phyloP scores from a whole-genome alignment of 805 yeast species.

The Metschnikowia shivogae region DNA sequence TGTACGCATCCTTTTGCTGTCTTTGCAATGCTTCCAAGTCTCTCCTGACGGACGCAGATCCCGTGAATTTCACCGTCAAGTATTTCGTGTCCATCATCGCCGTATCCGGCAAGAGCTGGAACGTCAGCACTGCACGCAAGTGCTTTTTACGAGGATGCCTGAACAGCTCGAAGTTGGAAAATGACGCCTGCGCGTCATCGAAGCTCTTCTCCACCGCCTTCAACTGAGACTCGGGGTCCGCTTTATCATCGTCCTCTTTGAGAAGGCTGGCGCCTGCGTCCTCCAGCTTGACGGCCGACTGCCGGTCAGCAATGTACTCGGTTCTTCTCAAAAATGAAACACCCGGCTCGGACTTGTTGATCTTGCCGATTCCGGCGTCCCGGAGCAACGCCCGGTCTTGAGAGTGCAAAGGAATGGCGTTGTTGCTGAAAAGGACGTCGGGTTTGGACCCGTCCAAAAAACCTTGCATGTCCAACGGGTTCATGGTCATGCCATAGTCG shows the following conservation, averaged over 20 bases:
- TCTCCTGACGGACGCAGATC: conserved; percentile 48
- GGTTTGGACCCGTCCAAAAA: conserved; percentile 61
- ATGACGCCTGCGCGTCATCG: conserved; percentile 50
- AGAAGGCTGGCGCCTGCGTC: conserved; percentile 19
- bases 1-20: conserved; percentile 26
- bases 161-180: conserved; percentile 38
- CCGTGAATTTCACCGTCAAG: conserved; percentile 57
- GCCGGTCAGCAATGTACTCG: conserved; percentile 77
- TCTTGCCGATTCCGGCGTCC: conserved; percentile 62
- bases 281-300: conserved; percentile 26
- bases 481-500: conserved; percentile 73
- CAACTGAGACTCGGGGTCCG: conserved; percentile 61
- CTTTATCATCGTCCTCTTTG: conserved; percentile 22
- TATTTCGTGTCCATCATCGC: conserved; percentile 82
- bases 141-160: conserved; percentile 77
- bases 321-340: conserved; percentile 91
- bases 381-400: conserved; percentile 70
- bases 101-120: conserved; percentile 86
- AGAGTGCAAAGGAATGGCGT: conserved; percentile 56
- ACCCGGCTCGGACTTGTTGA: conserved; percentile 43
- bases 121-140: conserved; percentile 68
- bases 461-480: conserved; percentile 62
- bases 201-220: conserved; percentile 75
- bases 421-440: conserved; percentile 32
- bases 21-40: conserved; percentile 30